Evolutionary conservation across 78 protist species (phyloP).

Genomic region (Dictyostelium intermedium): DNA sequence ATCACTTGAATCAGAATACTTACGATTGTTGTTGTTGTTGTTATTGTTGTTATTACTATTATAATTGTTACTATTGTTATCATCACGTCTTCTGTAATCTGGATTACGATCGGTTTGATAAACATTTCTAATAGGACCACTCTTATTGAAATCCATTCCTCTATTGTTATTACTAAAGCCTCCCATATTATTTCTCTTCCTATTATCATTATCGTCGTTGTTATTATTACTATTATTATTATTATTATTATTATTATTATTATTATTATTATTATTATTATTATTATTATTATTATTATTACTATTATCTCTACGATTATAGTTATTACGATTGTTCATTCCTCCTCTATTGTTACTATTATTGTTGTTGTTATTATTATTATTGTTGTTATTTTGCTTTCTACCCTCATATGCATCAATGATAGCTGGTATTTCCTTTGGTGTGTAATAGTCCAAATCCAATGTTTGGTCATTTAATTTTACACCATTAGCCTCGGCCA

Average conservation of each 20-base stretch:
- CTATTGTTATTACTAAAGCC: background rate
- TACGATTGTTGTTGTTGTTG: background rate
- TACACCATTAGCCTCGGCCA: slow-evolving; percentile 29
- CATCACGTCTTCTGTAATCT: slow-evolving; percentile 67
- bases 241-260: background rate
- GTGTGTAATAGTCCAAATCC: slow-evolving; percentile 44
- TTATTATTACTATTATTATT: background rate
- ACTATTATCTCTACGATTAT: background rate
- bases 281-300: background rate
- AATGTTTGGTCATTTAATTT: slow-evolving; percentile 27
- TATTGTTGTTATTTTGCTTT: slow-evolving; percentile 6
- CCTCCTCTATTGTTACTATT: slow-evolving; percentile 8
- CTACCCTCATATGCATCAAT: slow-evolving; percentile 72
- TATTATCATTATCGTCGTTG: background rate
- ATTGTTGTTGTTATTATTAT: background rate
- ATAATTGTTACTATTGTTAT: background rate
- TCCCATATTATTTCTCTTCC: background rate
- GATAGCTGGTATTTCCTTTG: slow-evolving; percentile 71
- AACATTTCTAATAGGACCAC: slow-evolving; percentile 50
- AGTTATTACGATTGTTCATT: background rate
- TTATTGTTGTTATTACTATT: background rate
- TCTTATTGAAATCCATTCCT: background rate
- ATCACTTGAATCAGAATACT: background rate
- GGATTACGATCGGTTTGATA: slow-evolving; percentile 68
- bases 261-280: background rate